Evolutionary conservation across 345 rosid species (phyloP), one percentile per base, ranked within the genome.

Genomic region (Salix udensis): DNA sequence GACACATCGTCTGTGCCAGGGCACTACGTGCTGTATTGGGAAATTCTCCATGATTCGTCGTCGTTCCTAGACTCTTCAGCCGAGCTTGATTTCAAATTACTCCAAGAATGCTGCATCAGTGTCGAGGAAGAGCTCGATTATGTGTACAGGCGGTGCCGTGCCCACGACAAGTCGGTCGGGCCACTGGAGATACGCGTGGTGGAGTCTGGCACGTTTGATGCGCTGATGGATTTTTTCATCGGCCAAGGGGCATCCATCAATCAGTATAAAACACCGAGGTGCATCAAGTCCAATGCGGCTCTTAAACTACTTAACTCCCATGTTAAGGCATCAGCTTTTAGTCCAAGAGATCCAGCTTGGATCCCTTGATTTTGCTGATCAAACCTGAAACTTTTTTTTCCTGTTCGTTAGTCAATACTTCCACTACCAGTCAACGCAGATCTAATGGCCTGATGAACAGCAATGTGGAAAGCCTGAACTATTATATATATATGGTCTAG

Each of bases 261-360:
- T 78, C 93, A 89, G 85, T 89, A 89, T 36, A 89, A 88, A 70
- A 85, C 91, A 0, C 93, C 93, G 19, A 82, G 93, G 84, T 88
- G 93, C 88, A 86, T 89, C 42, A 86, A 82, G 42, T 88, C 88
- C 50, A 61, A 39, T 31, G 62, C 84, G 68, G 91, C 90, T 6
- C 87, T 88, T 7, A 78, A 77, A 75, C 68, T 90, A 82, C 93
- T 90, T 36, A 81, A 88, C 81, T 76, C 85, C 72, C 86, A 82
- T 76, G 93, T 88, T 18, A 74, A 68, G 78, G 91, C 87, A 2
- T 85, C 91, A 2, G 83, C 87, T 78, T 85, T 82, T 60, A 90
- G 93, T 76, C 89, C 93, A 23, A 83, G 90, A 69, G 90, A 88
- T 84, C 93, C 93, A 18, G 72, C 71, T 26, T 90, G 91, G 91